A percentile compares a stretch with the other conserved stretches of the same genome.
Conservation (phyloP, 2,329 filamentous ascomycete genomes). For the Fusarium protoensiforme region DNA sequence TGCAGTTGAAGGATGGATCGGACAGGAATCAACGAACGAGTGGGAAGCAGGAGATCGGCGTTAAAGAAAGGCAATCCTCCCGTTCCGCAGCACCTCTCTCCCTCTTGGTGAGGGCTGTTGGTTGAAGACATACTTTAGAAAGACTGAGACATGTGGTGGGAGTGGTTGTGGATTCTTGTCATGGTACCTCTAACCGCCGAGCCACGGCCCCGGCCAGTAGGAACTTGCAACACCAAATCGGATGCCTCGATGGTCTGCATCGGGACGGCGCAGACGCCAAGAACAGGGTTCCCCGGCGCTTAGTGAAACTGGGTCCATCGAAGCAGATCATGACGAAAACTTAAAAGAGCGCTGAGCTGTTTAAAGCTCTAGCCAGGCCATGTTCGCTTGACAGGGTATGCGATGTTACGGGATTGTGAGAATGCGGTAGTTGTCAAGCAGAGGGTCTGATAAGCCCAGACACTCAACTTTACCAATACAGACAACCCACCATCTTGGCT, state of each 20-base stretch:
- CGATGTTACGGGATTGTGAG: no score
- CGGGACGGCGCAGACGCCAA: neutral
- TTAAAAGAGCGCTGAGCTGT: no score
- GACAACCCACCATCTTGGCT: no score
- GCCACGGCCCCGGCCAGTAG: neutral
- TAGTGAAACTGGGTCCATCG: neutral
- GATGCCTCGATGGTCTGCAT: neutral
- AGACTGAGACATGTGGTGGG: neutral
- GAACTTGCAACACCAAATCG: neutral
- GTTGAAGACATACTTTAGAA: no score
- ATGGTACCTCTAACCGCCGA: neutral
- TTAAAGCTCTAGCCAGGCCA: no score
- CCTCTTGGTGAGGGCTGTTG: no score
- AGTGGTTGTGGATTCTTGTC: neutral
- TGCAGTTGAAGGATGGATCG: neutral
- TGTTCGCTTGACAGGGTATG: no score
- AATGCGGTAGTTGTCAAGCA: no score
- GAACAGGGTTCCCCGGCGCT: neutral
- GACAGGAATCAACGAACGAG: neutral
- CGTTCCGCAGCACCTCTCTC: no score
- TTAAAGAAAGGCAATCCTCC: conserved; percentile 6
- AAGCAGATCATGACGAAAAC: neutral
- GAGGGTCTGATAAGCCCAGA: no score
- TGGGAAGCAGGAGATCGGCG: neutral
- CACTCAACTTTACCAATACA: no score